Percentiles rank a stretch among this genome's conserved stretches.
Conservation (phyloP, 1,284 basidiomycete species). For the Microbotryum lychnidis-dioicae region DNA sequence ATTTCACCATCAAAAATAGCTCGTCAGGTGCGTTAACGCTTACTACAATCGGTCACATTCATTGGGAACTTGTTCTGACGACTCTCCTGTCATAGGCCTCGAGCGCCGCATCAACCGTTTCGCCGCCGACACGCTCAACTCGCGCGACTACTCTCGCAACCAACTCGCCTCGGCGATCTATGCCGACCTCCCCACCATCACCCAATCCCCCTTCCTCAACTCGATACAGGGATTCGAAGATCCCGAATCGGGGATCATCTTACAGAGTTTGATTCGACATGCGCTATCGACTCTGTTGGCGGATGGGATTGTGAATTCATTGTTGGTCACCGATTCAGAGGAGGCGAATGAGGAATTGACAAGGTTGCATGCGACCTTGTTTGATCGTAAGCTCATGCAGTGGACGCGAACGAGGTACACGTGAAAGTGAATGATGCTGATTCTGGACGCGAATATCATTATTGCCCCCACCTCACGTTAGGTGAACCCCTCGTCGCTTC, state of each 20-base stretch:
- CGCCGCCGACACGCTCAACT: slow-evolving; percentile 58
- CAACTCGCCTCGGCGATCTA: slow-evolving; percentile 29
- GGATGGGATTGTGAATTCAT: slow-evolving; percentile 68
- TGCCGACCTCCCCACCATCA: slow-evolving; percentile 22
- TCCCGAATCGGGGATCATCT: slow-evolving; percentile 48
- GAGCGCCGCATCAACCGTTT: slow-evolving; percentile 71
- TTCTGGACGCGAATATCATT: background rate
- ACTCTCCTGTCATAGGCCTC: slow-evolving; percentile 51
- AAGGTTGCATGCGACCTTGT: slow-evolving; percentile 71
- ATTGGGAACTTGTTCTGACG: background rate
- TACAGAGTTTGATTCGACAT: slow-evolving; percentile 65
- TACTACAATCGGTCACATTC: background rate
- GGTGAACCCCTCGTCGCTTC: slow-evolving; percentile 69
- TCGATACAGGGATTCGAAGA: slow-evolving; percentile 27
- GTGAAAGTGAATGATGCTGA: background rate
- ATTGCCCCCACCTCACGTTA: slow-evolving; percentile 34
- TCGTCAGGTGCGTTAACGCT: slow-evolving; percentile 41
- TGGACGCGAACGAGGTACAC: no score
- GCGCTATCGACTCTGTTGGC: slow-evolving; percentile 63
- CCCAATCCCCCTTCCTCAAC: slow-evolving; percentile 22
- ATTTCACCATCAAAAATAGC: slow-evolving; percentile 62
- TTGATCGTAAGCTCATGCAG: slow-evolving; percentile 52
- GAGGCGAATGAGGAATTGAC: slow-evolving; percentile 71
- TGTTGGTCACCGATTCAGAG: slow-evolving; percentile 63
- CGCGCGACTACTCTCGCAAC: slow-evolving; percentile 40